These are phyloP conservation scores for Aspergillus sp. DNA, from an alignment of 2,329 filamentous ascomycete species.

Conservation along the genomic window DNA sequence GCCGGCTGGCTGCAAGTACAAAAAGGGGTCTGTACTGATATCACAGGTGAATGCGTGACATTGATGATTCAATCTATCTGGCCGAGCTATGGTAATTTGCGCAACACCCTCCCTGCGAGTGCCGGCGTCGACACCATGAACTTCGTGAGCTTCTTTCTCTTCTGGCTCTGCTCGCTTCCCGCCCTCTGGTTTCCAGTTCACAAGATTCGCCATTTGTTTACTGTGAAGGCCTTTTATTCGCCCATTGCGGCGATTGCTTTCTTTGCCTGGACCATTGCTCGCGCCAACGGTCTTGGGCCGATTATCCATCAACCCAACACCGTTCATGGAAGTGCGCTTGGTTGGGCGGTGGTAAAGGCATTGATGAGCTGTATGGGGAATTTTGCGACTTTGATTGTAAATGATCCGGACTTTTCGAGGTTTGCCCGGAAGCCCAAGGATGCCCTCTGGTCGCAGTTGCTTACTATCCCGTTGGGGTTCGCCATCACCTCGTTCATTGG, in stretches of 20 bases:
- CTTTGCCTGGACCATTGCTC: conserved; percentile 77
- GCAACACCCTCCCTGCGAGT: conserved; percentile 55
- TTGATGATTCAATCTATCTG: conserved; percentile 85
- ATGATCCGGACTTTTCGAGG: conserved; percentile 76
- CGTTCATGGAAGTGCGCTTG: conserved; percentile 59
- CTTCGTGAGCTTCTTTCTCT: conserved; percentile 77
- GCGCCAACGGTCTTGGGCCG: conserved; percentile 74
- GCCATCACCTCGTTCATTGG: conserved; percentile 77
- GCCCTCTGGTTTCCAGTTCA: conserved; percentile 87
- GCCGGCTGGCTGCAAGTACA: background rate
- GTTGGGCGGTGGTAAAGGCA: conserved; percentile 73
- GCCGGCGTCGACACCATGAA: conserved; percentile 67
- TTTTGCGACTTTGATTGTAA: conserved; percentile 74
- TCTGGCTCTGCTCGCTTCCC: conserved; percentile 72
- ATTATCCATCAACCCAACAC: conserved; percentile 63
- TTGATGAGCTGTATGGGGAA: conserved; percentile 88
- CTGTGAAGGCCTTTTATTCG: conserved; percentile 77
- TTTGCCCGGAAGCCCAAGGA: conserved; percentile 70
- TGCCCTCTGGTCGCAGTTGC: conserved; percentile 70
- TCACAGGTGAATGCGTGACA: conserved; percentile 64
- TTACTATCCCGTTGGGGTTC: conserved; percentile 64
- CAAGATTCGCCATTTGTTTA: conserved; percentile 82
- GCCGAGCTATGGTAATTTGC: conserved; percentile 52
- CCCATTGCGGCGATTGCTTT: conserved; percentile 76
- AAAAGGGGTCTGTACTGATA: background rate